Conservation (phyloP, 352 stramenopile genomes). For the Pythium guiyangense region DNA sequence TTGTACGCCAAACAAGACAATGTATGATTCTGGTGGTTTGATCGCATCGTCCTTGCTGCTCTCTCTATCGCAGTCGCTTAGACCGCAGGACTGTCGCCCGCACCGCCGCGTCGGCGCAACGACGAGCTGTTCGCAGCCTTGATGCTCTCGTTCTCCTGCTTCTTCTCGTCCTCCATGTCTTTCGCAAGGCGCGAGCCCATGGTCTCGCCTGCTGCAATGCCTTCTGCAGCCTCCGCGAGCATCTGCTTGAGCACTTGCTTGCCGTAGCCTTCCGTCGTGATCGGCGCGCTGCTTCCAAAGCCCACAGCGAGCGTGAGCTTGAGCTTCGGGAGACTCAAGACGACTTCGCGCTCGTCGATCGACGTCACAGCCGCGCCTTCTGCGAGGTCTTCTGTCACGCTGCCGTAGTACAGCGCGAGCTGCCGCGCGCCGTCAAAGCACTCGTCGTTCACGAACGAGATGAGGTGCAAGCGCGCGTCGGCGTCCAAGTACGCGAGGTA, state of each 20-base stretch:
- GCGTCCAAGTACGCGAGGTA: constrained; percentile 81
- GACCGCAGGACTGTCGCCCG: not conserved
- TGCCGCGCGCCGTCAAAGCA: constrained; percentile 70
- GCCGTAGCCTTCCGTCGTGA: constrained; percentile 72
- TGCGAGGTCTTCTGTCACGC: constrained; percentile 70
- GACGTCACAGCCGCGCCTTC: constrained; percentile 54
- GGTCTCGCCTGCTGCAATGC: constrained; percentile 58
- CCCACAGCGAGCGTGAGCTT: constrained; percentile 80
- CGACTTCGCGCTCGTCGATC: constrained; percentile 79
- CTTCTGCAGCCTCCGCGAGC: constrained; percentile 54
- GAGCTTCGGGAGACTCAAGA: constrained; percentile 74
- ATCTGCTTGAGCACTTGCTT: constrained; percentile 63
- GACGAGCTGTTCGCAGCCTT: constrained; percentile 19
- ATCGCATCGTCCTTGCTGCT: too few species aligned
- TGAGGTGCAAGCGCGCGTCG: constrained; percentile 58
- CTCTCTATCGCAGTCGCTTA: not conserved
- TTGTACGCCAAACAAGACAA: too few species aligned
- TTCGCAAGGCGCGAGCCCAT: constrained; percentile 74
- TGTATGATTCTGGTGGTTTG: too few species aligned
- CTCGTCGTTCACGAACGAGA: constrained; percentile 73
- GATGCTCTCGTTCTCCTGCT: constrained; percentile 1
- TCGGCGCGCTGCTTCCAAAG: constrained; percentile 71
- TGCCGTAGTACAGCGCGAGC: constrained; percentile 81
- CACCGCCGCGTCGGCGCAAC: constrained; percentile 48
- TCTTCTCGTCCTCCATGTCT: constrained; percentile 58